A percentile compares a stretch with the other conserved stretches of the same genome.
phyloP scores from a whole-genome alignment of 441 rosid species.

The Mallotus japonicus region DNA sequence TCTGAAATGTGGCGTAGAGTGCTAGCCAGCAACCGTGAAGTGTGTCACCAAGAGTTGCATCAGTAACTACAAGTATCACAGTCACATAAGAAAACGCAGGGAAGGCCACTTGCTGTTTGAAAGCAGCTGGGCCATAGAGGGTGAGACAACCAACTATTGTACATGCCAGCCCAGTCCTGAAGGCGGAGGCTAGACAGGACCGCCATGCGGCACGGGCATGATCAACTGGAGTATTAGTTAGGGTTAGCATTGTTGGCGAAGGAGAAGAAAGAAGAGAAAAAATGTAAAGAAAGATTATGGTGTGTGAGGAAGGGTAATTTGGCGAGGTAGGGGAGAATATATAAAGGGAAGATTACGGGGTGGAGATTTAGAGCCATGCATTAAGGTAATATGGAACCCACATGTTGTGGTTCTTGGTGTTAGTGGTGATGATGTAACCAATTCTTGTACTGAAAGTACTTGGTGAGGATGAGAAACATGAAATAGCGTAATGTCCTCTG shows the following conservation, averaged over 20 bases:
- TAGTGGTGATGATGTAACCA: slow-evolving; percentile 12
- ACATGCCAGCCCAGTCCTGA: slow-evolving; percentile 69
- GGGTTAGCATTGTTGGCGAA: slow-evolving; percentile 18
- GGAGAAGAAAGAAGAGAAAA: not conserved
- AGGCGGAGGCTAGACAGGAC: slow-evolving; percentile 54
- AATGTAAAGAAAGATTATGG: not conserved
- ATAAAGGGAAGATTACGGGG: not conserved
- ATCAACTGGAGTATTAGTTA: not conserved
- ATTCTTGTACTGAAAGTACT: slow-evolving; percentile 6
- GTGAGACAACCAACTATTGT: slow-evolving; percentile 54
- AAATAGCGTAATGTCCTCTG: not conserved
- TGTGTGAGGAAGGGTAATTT: not conserved
- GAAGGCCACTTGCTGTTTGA: slow-evolving; percentile 42
- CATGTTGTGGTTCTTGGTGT: not conserved
- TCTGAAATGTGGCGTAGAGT: slow-evolving; percentile 69
- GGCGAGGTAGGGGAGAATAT: slow-evolving; percentile 15
- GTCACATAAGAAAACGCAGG: slow-evolving; percentile 73
- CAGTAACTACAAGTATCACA: slow-evolving; percentile 51
- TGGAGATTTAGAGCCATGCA: slow-evolving; percentile 22
- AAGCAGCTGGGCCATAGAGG: slow-evolving; percentile 50
- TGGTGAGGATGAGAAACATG: not conserved
- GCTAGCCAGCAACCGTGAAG: slow-evolving; percentile 72
- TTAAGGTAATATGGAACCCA: slow-evolving; percentile 14
- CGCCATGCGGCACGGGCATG: slow-evolving; percentile 43
- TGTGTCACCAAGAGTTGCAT: slow-evolving; percentile 76